Evolutionary conservation across 176 grass and related monocot genomes (phyloP), one percentile per base, ranked within the genome.

Genomic region (Dendrocalamus sinicus): DNA sequence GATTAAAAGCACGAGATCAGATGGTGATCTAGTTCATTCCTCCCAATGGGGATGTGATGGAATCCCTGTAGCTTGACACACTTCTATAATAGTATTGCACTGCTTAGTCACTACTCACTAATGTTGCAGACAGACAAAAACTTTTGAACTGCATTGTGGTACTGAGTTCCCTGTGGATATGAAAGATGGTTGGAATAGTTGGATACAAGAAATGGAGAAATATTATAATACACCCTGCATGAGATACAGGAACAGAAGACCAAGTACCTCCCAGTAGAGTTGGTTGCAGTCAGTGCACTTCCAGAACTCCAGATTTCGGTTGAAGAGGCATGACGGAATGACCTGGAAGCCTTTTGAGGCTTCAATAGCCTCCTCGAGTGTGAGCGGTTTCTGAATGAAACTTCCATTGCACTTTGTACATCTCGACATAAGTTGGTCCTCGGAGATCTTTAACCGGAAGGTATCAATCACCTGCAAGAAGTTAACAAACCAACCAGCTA

Each of bases 391-490:
- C 82, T 99, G 96, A 81, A 99, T 94, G 85, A 99, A 99, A 87
- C 70, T 99, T 46, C 96, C 96, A 48, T 99, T 99, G 67, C 96
- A 99, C 80, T 99, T 99, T 79, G 93, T 96, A 82, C 96, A 99
- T 88, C 96, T 96, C 8, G 96, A 94, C 96, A 96, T 96, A 44
- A 98, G 93, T 71, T 86, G 59, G 65, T 94, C 90, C 82, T 99
- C 88, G 1, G 93, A 94, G 32, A 99, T 99, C 80, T 90, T 99
- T 89, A 99, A 88, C 73, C 90, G 78, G 90, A 99, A 99, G 10
- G 76, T 92, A 43, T 91, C 79, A 86, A 99, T 99, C 67, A 99
- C 93, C 96, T 99, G 79, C 19, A 60, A 86, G 45, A 89, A 77
- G 61, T 80, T 83, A 86, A 73, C 77, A 67, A 88, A 80, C 37